Evolutionary conservation across 208 protist genomes (phyloP).

Genomic region (Leptomonas seymouri): DNA sequence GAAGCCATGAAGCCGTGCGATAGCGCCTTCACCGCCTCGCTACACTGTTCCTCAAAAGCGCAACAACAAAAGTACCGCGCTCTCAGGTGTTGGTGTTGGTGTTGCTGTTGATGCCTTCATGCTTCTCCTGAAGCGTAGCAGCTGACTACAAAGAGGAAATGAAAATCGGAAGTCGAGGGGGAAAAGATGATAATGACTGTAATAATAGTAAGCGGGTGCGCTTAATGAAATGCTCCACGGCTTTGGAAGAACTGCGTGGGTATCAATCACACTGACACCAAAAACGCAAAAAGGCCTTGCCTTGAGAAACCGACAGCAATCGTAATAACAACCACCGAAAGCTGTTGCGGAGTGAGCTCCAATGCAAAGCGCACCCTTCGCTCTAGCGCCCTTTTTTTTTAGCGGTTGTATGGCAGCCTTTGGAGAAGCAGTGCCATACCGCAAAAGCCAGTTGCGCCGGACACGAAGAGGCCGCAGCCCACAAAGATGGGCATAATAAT

Average conservation of each 20-base stretch:
- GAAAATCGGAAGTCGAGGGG: not conserved
- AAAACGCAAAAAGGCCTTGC: too few relatives aligned
- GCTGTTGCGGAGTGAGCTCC: not conserved
- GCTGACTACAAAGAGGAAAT: conserved; percentile 1
- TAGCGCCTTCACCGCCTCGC: too few relatives aligned
- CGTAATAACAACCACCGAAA: too few relatives aligned
- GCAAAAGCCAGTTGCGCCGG: conserved; percentile 49
- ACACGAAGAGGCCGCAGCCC: conserved; percentile 44
- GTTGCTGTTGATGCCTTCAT: not conserved
- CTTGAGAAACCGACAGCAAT: too few relatives aligned
- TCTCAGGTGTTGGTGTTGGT: too few relatives aligned
- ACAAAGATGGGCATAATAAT: conserved; percentile 43
- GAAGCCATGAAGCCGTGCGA: too few relatives aligned
- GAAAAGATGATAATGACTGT: not conserved
- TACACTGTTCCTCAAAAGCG: too few relatives aligned
- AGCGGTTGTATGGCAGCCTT: conserved; percentile 47
- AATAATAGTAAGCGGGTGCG: not conserved
- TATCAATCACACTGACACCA: too few relatives aligned
- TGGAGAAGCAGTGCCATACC: conserved; percentile 48
- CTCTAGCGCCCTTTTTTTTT: not conserved
- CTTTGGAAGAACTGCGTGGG: too few relatives aligned
- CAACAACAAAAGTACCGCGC: too few relatives aligned
- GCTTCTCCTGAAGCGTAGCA: not conserved
- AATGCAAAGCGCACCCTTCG: not conserved
- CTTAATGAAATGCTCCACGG: not conserved